Conservation (phyloP, 805 yeast genomes). For the Phaffomyces opuntiae region DNA sequence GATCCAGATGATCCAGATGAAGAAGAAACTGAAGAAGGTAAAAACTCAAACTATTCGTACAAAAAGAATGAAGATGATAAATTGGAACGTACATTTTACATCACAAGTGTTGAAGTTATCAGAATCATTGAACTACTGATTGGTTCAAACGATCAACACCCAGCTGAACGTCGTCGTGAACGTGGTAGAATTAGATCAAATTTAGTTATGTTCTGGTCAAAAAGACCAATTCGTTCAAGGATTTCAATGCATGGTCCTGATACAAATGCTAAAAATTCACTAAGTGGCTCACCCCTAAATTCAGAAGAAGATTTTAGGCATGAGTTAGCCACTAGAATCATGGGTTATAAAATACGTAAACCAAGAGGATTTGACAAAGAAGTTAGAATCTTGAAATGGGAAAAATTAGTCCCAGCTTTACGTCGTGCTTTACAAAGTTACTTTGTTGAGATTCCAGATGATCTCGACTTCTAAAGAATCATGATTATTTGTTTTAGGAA, state of each 20-base stretch:
- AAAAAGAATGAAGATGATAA: background rate
- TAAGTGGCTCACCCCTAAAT: slow-evolving; percentile 5
- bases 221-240: slow-evolving; percentile 46
- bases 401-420: slow-evolving; percentile 50
- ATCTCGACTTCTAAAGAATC: background rate
- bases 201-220: slow-evolving; percentile 61
- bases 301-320: slow-evolving; percentile 31
- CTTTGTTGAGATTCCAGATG: slow-evolving; percentile 47
- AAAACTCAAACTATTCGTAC: slow-evolving; percentile 16
- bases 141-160: slow-evolving; percentile 39
- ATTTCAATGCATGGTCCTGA: background rate
- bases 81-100: slow-evolving; percentile 29
- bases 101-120: slow-evolving; percentile 62
- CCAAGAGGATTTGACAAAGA: slow-evolving; percentile 68
- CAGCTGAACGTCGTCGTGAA: slow-evolving; percentile 50
- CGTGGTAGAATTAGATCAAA: slow-evolving; percentile 62
- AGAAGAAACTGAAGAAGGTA: slow-evolving; percentile 19
- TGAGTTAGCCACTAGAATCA: slow-evolving; percentile 57
- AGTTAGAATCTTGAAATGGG: slow-evolving; percentile 57
- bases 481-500: too few species aligned
- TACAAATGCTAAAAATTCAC: slow-evolving; percentile 10
- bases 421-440: slow-evolving; percentile 60
- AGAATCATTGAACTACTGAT: slow-evolving; percentile 57
- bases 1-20: slow-evolving; percentile 27
- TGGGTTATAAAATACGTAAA: slow-evolving; percentile 54